Evolutionary conservation across 257 asterid species (phyloP), one percentile per base, ranked within the genome.

Genomic region (Leptodermis oblonga): DNA sequence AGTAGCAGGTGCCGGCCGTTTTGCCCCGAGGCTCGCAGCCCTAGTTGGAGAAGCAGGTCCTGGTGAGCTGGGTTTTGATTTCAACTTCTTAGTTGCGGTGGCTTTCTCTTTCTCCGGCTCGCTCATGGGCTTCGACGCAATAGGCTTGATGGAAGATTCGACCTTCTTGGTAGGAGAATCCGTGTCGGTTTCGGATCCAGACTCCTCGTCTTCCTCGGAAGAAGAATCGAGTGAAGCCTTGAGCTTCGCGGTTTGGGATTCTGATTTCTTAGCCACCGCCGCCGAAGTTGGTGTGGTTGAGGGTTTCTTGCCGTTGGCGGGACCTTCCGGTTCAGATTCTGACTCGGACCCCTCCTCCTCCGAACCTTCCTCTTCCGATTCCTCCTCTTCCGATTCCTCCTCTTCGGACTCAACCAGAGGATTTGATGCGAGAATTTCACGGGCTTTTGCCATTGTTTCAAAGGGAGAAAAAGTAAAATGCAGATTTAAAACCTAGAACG

Each of bases 151-250:
- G 7, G 42, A 70, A 15, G 46, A 74, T 30, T 74, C 77, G 7
- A 81, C 60, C 46, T 51, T 68, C 53, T 33, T 42, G 37, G 31
- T 30, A 8, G 79, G 64, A 13, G 80, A 42, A 1, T 71, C 84
- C 2, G 86, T 45, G 3, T 80, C 86, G 7, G 92, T 20, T 11
- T 82, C 89, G 14, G 87, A 81, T 23, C 74, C 87, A 10, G 90
- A 77, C 7, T 68, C 86, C 0, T 72, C 77, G 3, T 69, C 77
- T 28, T 69, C 86, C 28, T 17, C 17, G 62, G 73, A 45, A 17
- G 90, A 83, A 25, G 89, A 79, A 42, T 82, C 64, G 3, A 71
- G 22, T 28, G 67, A 17, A 25, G 54, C 13, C 54, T 49, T 61
- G 53, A 46, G 0, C 25, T 53, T 53, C 4, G 69, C 14, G 30